Conservation (phyloP, 2,329 filamentous ascomycete genomes). For the Monilinia vaccinii-corymbosi region DNA sequence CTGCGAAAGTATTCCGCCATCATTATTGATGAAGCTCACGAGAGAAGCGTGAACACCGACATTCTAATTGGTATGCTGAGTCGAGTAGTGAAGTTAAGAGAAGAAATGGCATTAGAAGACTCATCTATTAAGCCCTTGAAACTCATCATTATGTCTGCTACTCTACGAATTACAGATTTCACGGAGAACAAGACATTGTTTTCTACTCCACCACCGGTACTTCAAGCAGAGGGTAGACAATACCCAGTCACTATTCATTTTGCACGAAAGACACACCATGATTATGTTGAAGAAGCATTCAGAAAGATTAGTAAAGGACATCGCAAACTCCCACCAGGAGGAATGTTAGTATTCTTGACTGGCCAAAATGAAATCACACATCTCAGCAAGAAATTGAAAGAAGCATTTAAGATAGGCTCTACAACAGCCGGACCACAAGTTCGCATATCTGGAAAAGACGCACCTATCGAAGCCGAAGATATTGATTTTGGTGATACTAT, state of each 20-base stretch:
- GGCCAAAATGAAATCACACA: slow-evolving; percentile 85
- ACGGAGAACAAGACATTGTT: slow-evolving; percentile 79
- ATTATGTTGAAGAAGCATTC: slow-evolving; percentile 88
- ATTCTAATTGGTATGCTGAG: slow-evolving; percentile 97
- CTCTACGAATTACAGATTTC: slow-evolving; percentile 81
- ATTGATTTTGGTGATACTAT: slow-evolving; percentile 68
- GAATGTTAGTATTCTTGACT: slow-evolving; percentile 89
- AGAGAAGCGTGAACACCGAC: slow-evolving; percentile 94
- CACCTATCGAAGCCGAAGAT: slow-evolving; percentile 76
- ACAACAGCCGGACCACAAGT: slow-evolving; percentile 55
- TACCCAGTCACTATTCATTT: slow-evolving; percentile 89
- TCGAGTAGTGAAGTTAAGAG: slow-evolving; percentile 76
- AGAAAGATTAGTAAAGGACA: slow-evolving; percentile 82
- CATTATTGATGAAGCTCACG: slow-evolving; percentile 93
- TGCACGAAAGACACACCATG: slow-evolving; percentile 67
- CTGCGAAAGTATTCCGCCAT: slow-evolving; percentile 87
- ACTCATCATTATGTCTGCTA: slow-evolving; percentile 96
- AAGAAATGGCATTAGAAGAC: slow-evolving; percentile 65
- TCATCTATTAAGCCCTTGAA: slow-evolving; percentile 70
- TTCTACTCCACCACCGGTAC: slow-evolving; percentile 64
- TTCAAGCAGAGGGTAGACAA: slow-evolving; percentile 87
- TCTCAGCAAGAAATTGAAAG: slow-evolving; percentile 70
- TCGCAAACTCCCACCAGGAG: slow-evolving; percentile 78
- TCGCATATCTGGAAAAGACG: slow-evolving; percentile 66
- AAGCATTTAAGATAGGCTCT: slow-evolving; percentile 42